Conservation (phyloP, 257 asterid species). For the Sherardia arvensis region DNA sequence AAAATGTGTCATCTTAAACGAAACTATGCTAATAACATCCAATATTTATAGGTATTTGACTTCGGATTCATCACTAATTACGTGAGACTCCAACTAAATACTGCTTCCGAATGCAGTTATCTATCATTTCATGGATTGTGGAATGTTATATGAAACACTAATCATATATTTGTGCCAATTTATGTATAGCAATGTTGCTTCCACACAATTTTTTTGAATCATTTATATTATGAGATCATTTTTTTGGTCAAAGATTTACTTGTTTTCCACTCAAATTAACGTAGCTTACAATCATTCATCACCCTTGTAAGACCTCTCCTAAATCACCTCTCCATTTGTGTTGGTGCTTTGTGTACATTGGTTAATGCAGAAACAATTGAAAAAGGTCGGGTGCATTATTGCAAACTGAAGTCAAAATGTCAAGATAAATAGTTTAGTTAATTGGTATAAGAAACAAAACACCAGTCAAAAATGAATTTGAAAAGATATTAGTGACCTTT, state of each 20-base stretch:
- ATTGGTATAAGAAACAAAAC: constrained; percentile 12
- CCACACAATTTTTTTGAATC: no score
- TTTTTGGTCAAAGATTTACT: neutral
- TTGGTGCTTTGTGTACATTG: neutral
- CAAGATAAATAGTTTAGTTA: no score
- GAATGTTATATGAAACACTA: no score
- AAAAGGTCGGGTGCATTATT: neutral
- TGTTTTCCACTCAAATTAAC: neutral
- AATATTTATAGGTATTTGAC: no score
- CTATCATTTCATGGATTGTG: no score
- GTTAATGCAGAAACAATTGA: neutral
- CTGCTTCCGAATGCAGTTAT: no score
- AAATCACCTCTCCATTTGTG: neutral
- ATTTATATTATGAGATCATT: neutral
- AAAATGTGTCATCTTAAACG: no score
- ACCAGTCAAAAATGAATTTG: constrained; percentile 5
- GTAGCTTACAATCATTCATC: neutral
- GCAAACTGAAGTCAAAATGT: neutral
- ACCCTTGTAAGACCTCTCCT: neutral
- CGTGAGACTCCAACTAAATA: no score
- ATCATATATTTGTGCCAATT: no score
- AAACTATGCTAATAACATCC: no score
- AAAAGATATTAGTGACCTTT: neutral
- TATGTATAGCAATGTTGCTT: no score
- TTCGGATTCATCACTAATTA: no score